A percentile compares a stretch with the other conserved stretches of the same genome.
phyloP scores from a whole-genome alignment of 2,329 filamentous ascomycete species.

The Phialophora chinensis region DNA sequence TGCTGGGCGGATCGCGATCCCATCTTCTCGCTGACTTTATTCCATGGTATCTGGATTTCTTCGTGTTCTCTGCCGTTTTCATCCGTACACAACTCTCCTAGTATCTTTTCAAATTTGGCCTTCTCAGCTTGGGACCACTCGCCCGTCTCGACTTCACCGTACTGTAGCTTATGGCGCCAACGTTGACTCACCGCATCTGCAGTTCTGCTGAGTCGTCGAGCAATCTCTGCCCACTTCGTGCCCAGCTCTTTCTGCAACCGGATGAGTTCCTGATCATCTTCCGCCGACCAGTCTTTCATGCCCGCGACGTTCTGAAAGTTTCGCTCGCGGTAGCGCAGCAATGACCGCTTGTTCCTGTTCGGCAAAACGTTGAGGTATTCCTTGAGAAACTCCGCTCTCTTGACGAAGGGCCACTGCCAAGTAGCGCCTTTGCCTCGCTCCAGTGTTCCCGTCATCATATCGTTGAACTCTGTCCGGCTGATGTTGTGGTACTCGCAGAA shows the following conservation, averaged over 20 bases:
- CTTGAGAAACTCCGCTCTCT: conserved; percentile 47
- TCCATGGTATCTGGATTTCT: conserved; percentile 36
- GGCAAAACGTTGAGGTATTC: conserved; percentile 47
- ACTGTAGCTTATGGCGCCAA: conserved; percentile 51
- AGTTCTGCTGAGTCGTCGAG: conserved; percentile 47
- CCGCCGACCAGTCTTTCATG: conserved; percentile 48
- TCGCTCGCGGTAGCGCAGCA: conserved; percentile 51
- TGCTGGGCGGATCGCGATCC: conserved; percentile 38
- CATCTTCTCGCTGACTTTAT: conserved; percentile 37
- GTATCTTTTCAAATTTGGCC: conserved; percentile 39
- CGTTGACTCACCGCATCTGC: conserved; percentile 51
- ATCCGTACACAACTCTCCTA: conserved; percentile 36
- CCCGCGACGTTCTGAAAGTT: conserved; percentile 50
- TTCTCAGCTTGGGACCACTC: conserved; percentile 48
- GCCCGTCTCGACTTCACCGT: conserved; percentile 46
- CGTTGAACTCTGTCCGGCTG: conserved; percentile 36
- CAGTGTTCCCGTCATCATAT: conserved; percentile 39
- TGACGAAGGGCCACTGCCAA: conserved; percentile 37
- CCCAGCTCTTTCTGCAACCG: conserved; percentile 43
- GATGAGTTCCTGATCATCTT: conserved; percentile 51
- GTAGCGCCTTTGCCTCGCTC: conserved; percentile 13
- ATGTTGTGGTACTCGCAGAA: conserved; percentile 38
- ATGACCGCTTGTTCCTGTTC: conserved; percentile 46
- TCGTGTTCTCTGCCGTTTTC: conserved; percentile 42
- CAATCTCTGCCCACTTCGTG: conserved; percentile 48